These are phyloP conservation scores for Ogataea nonfermentans DNA, from an alignment of 805 yeast genomes.

Conservation along the genomic window DNA sequence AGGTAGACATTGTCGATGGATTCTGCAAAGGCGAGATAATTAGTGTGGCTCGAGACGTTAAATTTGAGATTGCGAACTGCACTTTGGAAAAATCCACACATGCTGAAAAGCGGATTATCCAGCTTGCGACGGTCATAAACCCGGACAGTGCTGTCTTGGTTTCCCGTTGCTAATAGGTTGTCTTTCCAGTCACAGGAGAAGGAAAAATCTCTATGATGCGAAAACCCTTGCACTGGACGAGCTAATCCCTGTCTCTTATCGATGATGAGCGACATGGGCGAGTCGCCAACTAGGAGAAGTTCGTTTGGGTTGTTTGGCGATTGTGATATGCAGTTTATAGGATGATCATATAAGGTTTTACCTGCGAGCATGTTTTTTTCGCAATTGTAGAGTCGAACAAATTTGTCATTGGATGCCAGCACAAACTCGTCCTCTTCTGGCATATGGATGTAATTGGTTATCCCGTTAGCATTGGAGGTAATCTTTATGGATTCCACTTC, in stretches of 20 bases:
- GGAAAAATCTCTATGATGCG: conserved; percentile 55
- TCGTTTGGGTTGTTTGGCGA: conserved; percentile 39
- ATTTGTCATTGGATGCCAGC: conserved; percentile 51
- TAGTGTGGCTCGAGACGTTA: conserved; percentile 42
- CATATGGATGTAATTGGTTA: conserved; percentile 48
- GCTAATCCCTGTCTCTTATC: conserved; percentile 38
- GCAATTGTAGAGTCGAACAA: conserved; percentile 42
- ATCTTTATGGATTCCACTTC: conserved; percentile 37
- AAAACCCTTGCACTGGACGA: conserved; percentile 15
- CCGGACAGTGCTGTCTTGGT: conserved; percentile 57
- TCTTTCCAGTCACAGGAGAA: conserved; percentile 63
- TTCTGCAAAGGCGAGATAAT: conserved; percentile 53
- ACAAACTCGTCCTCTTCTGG: conserved; percentile 35
- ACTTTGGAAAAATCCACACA: conserved; percentile 32
- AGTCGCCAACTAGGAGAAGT: conserved; percentile 51
- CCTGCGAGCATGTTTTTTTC: conserved; percentile 19
- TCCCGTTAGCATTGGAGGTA: conserved; percentile 46
- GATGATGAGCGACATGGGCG: conserved; percentile 39
- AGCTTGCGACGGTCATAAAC: conserved; percentile 48
- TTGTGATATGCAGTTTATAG: conserved; percentile 48
- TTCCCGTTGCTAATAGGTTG: conserved; percentile 48
- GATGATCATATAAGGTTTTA: conserved; percentile 38
- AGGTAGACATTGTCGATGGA: conserved; percentile 57
- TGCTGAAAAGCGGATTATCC: conserved; percentile 13
- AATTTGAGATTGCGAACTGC: conserved; percentile 55